phyloP scores from a whole-genome alignment of 176 grass and related monocot species.

The Hordeum marinum region DNA sequence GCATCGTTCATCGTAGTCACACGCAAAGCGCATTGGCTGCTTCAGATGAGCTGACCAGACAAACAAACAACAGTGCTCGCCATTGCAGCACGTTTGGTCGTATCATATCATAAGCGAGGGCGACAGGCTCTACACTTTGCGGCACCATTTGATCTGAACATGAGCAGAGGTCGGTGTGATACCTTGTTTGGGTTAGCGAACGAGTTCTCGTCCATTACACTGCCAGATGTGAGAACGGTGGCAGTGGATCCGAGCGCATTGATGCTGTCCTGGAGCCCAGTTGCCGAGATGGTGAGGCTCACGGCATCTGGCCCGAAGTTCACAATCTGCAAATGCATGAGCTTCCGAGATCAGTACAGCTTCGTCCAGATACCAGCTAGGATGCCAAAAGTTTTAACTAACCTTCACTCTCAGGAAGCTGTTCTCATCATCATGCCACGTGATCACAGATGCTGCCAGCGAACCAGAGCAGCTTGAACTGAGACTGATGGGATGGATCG shows the following conservation, averaged over 20 bases:
- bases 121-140: neutral
- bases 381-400: neutral
- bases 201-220: conserved; percentile 81
- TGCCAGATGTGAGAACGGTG: conserved; percentile 56
- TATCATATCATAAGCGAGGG: neutral
- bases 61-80: neutral
- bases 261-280: conserved; percentile 41
- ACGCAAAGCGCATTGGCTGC: neutral
- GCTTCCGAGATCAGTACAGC: neutral
- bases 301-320: conserved; percentile 59
- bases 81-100: too few species aligned
- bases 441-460: conserved; percentile 58
- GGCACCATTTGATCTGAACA: neutral
- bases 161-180: neutral
- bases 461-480: conserved; percentile 30
- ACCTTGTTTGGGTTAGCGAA: conserved; percentile 70
- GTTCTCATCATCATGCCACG: conserved; percentile 40
- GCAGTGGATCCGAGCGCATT: conserved; percentile 27
- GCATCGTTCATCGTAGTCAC: neutral
- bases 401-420: conserved; percentile 65
- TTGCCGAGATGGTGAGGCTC: conserved; percentile 34
- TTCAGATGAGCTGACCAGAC: neutral
- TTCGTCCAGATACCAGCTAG: neutral
- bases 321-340: conserved; percentile 42
- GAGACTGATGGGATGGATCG: conserved; percentile 31